These are phyloP conservation scores for Wickerhamiella sergipiensis DNA, from an alignment of 805 yeast species.

Conservation along the genomic window DNA sequence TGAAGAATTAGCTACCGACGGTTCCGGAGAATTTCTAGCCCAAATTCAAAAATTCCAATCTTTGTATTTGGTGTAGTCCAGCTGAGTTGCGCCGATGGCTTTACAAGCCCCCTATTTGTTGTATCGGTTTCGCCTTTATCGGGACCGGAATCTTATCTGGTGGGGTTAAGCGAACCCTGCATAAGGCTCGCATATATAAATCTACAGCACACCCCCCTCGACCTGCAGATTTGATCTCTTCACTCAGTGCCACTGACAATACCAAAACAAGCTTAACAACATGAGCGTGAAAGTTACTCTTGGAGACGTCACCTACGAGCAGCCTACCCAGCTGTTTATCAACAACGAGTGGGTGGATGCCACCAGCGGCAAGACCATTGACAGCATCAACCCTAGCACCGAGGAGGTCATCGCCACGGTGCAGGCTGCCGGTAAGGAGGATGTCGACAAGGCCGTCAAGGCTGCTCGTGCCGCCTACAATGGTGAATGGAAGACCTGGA, in stretches of 20 bases:
- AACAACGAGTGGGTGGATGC: slow-evolving; percentile 49
- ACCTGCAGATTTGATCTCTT: not conserved
- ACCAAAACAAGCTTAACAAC: not conserved
- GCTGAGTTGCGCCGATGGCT: too few relatives aligned
- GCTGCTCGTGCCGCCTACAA: slow-evolving; percentile 69
- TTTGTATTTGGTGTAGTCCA: too few relatives aligned
- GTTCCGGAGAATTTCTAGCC: too few relatives aligned
- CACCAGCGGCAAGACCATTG: slow-evolving; percentile 44
- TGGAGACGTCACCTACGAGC: slow-evolving; percentile 35
- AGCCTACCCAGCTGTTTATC: slow-evolving; percentile 69
- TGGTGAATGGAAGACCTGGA: slow-evolving; percentile 51
- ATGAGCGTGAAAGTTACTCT: slow-evolving; percentile 12
- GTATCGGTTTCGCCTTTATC: not conserved
- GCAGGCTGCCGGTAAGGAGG: slow-evolving; percentile 65
- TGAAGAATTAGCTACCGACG: too few relatives aligned
- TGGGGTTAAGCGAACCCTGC: not conserved
- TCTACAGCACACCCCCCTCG: not conserved
- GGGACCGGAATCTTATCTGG: not conserved
- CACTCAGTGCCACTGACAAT: not conserved
- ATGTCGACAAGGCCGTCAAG: slow-evolving; percentile 72
- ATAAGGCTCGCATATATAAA: not conserved
- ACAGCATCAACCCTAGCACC: slow-evolving; percentile 56
- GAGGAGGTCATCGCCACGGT: slow-evolving; percentile 57
- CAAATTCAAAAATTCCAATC: too few relatives aligned
- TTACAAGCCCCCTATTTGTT: too few relatives aligned